Percentiles rank a stretch among this genome's conserved stretches.
These are phyloP conservation scores for Pochonia chlamydosporia DNA, from an alignment of 2,329 filamentous ascomycete species.

Conservation along the genomic window DNA sequence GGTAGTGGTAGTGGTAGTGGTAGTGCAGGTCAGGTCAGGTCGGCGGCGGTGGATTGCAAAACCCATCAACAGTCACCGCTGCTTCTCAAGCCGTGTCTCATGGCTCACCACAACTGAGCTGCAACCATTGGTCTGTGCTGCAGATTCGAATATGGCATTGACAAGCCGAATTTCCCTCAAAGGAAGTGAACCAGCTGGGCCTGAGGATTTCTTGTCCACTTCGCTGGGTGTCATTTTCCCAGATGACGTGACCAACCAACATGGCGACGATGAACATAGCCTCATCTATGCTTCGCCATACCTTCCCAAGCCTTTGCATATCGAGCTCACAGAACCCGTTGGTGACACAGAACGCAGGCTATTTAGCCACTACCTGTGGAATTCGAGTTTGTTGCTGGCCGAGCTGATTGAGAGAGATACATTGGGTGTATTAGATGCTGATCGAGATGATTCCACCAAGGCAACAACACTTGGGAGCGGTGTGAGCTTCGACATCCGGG, in stretches of 20 bases:
- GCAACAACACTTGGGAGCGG: not conserved
- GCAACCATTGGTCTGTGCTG: too few relatives aligned
- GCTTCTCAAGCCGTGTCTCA: too few relatives aligned
- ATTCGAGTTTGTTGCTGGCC: constrained; percentile 51
- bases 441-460: too few relatives aligned
- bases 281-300: constrained; percentile 54
- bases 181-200: constrained; percentile 18
- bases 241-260: constrained; percentile 60
- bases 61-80: too few relatives aligned
- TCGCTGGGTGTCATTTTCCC: constrained; percentile 61
- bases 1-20: too few relatives aligned
- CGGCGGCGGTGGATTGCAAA: too few relatives aligned
- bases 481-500: constrained; percentile 40
- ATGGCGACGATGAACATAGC: constrained; percentile 54
- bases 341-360: constrained; percentile 50
- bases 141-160: constrained; percentile 35
- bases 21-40: too few relatives aligned
- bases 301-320: constrained; percentile 36
- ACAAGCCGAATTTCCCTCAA: constrained; percentile 24
- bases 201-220: constrained; percentile 55
- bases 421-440: constrained; percentile 17
- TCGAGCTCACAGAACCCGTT: constrained; percentile 42
- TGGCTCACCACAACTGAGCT: too few relatives aligned
- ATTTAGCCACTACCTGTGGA: constrained; percentile 72
- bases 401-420: constrained; percentile 49